phyloP scores from a whole-genome alignment of 148 eudicot species.

The Rhododendron henanense region DNA sequence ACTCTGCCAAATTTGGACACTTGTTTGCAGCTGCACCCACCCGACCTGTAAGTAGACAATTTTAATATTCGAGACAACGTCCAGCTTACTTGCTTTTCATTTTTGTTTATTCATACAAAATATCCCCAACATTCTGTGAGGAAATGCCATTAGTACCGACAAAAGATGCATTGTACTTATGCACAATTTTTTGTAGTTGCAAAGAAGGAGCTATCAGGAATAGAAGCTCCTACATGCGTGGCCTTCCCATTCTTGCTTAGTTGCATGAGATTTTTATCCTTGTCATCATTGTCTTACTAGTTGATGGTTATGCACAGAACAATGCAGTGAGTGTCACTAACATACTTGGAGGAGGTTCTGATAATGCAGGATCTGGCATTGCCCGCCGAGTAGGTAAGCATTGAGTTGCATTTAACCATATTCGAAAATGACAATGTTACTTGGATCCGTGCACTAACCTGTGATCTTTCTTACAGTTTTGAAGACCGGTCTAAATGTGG shows the following conservation, averaged over 20 bases:
- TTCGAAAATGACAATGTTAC: not conserved
- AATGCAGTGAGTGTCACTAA: conserved; percentile 67
- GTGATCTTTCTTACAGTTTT: conserved; percentile 41
- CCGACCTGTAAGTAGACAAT: conserved; percentile 40
- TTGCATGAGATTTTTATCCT: not conserved
- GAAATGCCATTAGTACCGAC: not conserved
- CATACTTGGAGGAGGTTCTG: conserved; percentile 72
- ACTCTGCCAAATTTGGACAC: conserved; percentile 52
- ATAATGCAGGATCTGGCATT: conserved; percentile 81
- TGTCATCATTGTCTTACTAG: not conserved
- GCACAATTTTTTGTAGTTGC: not conserved
- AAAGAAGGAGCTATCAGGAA: not conserved
- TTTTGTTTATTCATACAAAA: not conserved
- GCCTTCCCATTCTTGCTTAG: not conserved
- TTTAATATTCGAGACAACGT: not conserved
- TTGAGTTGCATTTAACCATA: not conserved
- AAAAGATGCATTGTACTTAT: not conserved
- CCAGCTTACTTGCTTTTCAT: not conserved
- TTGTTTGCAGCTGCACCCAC: conserved; percentile 58
- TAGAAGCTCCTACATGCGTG: not conserved
- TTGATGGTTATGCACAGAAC: conserved; percentile 36
- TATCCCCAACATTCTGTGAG: not conserved
- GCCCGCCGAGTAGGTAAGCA: conserved; percentile 82
- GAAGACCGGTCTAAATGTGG: conserved; percentile 70
- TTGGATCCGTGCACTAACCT: conserved; percentile 9